These are phyloP conservation scores for Chytriomyces hyalinus DNA, from an alignment of 192 early-diverging fungal species.

Conservation along the genomic window DNA sequence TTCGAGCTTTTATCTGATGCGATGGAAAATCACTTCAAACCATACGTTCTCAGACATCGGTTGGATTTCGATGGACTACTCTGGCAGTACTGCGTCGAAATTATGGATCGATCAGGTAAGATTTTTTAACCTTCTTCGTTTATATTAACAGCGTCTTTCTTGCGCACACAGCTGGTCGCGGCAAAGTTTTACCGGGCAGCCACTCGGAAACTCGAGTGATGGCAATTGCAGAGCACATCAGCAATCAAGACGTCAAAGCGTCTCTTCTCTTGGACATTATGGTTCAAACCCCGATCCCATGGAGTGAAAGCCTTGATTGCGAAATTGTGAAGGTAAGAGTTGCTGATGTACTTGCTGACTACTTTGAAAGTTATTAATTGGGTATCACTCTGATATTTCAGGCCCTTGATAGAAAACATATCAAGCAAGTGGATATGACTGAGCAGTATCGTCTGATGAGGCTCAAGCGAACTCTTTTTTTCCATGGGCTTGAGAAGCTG, in stretches of 20 bases:
- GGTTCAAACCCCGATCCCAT: conserved; percentile 68
- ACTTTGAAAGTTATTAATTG: background rate
- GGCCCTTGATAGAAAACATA: conserved; percentile 1
- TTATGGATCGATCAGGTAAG: conserved; percentile 56
- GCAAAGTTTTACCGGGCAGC: background rate
- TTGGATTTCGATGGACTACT: conserved; percentile 60
- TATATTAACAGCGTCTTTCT: background rate
- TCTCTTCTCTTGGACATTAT: conserved; percentile 65
- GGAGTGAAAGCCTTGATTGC: conserved; percentile 58
- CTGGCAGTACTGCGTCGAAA: conserved; percentile 59
- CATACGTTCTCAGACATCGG: conserved; percentile 58
- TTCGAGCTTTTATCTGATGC: conserved; percentile 62
- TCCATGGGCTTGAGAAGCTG: conserved; percentile 60
- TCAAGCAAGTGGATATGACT: conserved; percentile 49
- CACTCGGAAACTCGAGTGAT: conserved; percentile 68
- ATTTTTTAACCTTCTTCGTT: background rate
- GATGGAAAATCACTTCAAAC: conserved; percentile 60
- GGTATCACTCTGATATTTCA: background rate
- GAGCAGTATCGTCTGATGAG: conserved; percentile 71
- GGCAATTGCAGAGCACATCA: conserved; percentile 51
- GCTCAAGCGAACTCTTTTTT: conserved; percentile 64
- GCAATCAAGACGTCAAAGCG: conserved; percentile 37
- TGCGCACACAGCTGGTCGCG: background rate
- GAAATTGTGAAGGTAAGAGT: conserved; percentile 40
- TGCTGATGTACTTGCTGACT: background rate